Percentiles rank a stretch among this genome's conserved stretches.
Conservation (phyloP, 805 yeast genomes). For the Danielozyma ontarioensis region DNA sequence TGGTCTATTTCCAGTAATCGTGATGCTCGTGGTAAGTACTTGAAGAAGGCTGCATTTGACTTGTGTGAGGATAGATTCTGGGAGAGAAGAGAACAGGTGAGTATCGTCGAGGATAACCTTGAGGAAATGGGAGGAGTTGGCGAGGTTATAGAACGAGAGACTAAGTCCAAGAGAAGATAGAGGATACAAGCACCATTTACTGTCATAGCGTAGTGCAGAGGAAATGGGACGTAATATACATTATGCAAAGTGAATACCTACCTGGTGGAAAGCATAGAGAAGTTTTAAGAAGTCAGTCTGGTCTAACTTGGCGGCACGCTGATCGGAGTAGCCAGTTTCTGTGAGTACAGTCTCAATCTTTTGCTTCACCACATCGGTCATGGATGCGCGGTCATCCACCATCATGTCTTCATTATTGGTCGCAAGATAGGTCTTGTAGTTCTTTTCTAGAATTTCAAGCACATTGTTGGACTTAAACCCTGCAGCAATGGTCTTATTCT, state of each 20-base stretch:
- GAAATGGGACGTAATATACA: background rate
- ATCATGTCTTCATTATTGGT: slow-evolving; percentile 41
- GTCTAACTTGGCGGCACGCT: slow-evolving; percentile 91
- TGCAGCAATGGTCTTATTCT: slow-evolving; percentile 88
- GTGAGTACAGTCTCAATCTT: slow-evolving; percentile 69
- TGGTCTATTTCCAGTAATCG: slow-evolving; percentile 89
- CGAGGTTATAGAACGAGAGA: slow-evolving; percentile 75
- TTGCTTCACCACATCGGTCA: slow-evolving; percentile 50
- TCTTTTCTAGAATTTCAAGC: slow-evolving; percentile 75
- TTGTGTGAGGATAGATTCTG: slow-evolving; percentile 94
- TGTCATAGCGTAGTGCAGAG: too few relatives aligned
- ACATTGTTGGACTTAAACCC: slow-evolving; percentile 84
- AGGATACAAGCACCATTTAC: background rate
- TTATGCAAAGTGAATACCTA: slow-evolving; percentile 92
- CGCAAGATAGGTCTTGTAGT: slow-evolving; percentile 74
- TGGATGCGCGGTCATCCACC: slow-evolving; percentile 36
- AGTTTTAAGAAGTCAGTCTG: slow-evolving; percentile 88
- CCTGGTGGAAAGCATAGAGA: slow-evolving; percentile 91
- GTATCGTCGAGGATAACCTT: slow-evolving; percentile 79
- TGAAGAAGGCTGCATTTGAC: slow-evolving; percentile 86
- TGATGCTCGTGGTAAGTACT: slow-evolving; percentile 82
- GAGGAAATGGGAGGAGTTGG: slow-evolving; percentile 92
- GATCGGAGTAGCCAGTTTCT: slow-evolving; percentile 77
- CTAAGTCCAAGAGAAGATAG: slow-evolving; percentile 46
- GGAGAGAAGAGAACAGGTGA: slow-evolving; percentile 94